Conservation (phyloP, 352 stramenopile genomes). For the Phytophthora macrochlamydospora region DNA sequence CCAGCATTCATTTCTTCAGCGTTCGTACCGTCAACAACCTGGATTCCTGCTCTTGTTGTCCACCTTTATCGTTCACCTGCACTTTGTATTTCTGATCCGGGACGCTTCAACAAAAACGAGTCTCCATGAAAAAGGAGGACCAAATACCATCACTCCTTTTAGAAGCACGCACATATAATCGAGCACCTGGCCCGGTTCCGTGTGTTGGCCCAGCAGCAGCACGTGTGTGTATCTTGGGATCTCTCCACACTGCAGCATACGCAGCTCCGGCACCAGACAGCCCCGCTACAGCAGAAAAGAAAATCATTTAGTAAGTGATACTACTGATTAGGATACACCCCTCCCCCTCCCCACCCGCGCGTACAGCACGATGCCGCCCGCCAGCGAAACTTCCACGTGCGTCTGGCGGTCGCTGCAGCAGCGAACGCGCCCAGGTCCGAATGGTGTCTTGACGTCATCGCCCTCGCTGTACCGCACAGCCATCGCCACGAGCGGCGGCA, state of each 20-base stretch:
- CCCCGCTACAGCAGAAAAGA: slow-evolving; percentile 34
- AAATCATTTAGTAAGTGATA: neutral
- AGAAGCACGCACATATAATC: slow-evolving; percentile 28
- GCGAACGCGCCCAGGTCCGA: slow-evolving; percentile 58
- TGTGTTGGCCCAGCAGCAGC: slow-evolving; percentile 9
- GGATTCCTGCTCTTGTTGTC: slow-evolving; percentile 9
- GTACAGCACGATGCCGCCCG: slow-evolving; percentile 59
- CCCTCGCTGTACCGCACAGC: slow-evolving; percentile 66
- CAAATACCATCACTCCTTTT: neutral
- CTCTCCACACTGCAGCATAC: slow-evolving; percentile 74
- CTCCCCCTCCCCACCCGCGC: slow-evolving; percentile 33
- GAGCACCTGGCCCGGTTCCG: slow-evolving; percentile 13
- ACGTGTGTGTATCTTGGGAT: slow-evolving; percentile 61
- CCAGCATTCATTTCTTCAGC: too few species aligned
- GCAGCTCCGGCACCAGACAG: slow-evolving; percentile 63
- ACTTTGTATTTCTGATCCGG: slow-evolving; percentile 40
- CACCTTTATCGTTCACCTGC: neutral
- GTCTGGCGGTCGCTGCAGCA: slow-evolving; percentile 47
- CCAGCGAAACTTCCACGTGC: slow-evolving; percentile 61
- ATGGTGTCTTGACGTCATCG: slow-evolving; percentile 72
- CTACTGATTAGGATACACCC: too few species aligned
- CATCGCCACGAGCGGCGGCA: slow-evolving; percentile 76
- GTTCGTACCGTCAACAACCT: slow-evolving; percentile 43
- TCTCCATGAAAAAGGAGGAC: neutral
- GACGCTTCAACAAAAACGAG: slow-evolving; percentile 14